Evolutionary conservation across 2,329 filamentous ascomycete species (phyloP).

Genomic region (Ascomycota sp.): DNA sequence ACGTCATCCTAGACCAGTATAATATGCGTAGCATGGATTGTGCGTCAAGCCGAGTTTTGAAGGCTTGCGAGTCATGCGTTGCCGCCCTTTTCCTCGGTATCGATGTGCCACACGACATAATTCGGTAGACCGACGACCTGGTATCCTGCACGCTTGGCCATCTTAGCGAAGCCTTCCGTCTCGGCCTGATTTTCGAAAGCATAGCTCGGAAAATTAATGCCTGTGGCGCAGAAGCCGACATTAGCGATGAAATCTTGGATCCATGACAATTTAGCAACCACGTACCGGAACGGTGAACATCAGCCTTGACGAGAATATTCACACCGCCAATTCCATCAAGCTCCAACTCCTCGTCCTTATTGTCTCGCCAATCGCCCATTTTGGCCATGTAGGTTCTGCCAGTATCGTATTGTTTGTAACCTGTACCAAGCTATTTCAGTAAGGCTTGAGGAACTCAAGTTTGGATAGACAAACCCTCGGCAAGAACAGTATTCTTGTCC

Average conservation of each 20-base stretch:
- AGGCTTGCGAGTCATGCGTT: constrained; percentile 30
- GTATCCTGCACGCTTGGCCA: constrained; percentile 93
- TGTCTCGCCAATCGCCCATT: constrained; percentile 80
- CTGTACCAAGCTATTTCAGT: constrained; percentile 20
- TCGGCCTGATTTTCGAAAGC: constrained; percentile 97
- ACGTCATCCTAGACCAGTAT: constrained; percentile 3
- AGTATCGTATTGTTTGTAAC: constrained; percentile 85
- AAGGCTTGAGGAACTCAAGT: background rate
- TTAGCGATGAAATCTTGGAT: too few relatives aligned
- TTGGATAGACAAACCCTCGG: constrained; percentile 44
- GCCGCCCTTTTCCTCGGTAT: constrained; percentile 83
- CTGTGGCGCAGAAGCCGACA: too few relatives aligned
- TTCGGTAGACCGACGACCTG: constrained; percentile 83
- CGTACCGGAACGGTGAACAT: constrained; percentile 81
- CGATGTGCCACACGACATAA: constrained; percentile 97
- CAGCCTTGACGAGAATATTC: constrained; percentile 92
- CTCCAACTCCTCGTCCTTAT: constrained; percentile 81
- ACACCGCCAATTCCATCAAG: constrained; percentile 94
- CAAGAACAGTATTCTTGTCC: constrained; percentile 64
- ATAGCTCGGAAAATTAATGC: constrained; percentile 94
- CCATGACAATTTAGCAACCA: too few relatives aligned
- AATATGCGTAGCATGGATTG: constrained; percentile 7
- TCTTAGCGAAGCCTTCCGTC: constrained; percentile 95
- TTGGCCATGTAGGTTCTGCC: constrained; percentile 74
- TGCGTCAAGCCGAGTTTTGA: constrained; percentile 1